These are phyloP conservation scores for Tetrastigma voinierianum DNA, from an alignment of 164 flowering plant genomes.

Conservation along the genomic window DNA sequence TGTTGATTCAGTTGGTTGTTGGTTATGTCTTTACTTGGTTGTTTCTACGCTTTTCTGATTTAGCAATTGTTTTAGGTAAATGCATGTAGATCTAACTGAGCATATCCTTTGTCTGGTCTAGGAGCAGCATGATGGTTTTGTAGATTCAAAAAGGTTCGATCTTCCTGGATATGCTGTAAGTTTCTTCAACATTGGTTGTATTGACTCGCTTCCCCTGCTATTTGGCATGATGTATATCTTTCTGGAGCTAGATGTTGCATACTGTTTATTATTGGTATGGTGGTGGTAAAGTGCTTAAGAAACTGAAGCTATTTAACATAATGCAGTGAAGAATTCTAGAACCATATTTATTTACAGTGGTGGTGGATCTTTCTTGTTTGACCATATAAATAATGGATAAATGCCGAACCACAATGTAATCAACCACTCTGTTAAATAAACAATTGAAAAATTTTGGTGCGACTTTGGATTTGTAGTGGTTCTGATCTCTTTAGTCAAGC, in stretches of 20 bases:
- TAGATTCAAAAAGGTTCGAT: slow-evolving; percentile 50
- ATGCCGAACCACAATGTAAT: not conserved
- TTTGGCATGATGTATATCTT: not conserved
- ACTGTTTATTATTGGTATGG: not conserved
- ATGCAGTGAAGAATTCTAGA: too few species aligned
- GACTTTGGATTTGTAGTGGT: too few species aligned
- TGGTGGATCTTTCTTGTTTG: not conserved
- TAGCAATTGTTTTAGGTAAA: not conserved
- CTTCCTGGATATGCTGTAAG: slow-evolving; percentile 88
- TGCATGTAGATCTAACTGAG: not conserved
- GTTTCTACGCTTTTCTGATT: not conserved
- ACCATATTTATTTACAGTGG: too few species aligned
- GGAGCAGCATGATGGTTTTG: slow-evolving; percentile 31
- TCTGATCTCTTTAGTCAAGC: too few species aligned
- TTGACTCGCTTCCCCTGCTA: not conserved
- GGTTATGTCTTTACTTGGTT: too few species aligned
- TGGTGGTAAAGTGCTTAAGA: too few species aligned
- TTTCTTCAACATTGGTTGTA: slow-evolving; percentile 11
- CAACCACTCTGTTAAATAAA: not conserved
- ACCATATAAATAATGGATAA: not conserved
- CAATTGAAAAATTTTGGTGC: not conserved
- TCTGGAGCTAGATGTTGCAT: not conserved
- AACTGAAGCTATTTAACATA: too few species aligned
- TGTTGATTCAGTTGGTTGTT: too few species aligned
- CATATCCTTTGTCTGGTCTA: slow-evolving; percentile 19